phyloP scores from a whole-genome alignment of 768 basidiomycete genomes.

The Mycena vitilis region DNA sequence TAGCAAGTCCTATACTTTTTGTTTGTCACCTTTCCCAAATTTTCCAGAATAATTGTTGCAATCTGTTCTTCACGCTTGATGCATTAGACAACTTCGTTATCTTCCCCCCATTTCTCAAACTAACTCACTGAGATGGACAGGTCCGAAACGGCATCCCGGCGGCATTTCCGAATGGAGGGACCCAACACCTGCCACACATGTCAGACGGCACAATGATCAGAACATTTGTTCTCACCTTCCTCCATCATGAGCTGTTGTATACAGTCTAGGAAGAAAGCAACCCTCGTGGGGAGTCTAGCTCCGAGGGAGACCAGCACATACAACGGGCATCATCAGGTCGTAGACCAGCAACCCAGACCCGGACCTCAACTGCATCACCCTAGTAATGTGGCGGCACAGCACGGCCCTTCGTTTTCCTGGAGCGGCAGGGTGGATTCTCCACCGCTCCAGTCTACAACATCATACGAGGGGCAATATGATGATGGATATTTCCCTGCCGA shows the following conservation, averaged over 20 bases:
- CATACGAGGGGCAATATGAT: slow-evolving; percentile 21
- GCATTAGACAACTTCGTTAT: too few species aligned
- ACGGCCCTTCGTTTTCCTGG: slow-evolving; percentile 49
- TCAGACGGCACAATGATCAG: slow-evolving; percentile 10
- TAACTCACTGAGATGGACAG: too few species aligned
- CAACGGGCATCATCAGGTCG: slow-evolving; percentile 45
- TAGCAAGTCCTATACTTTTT: too few species aligned
- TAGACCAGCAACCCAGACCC: slow-evolving; percentile 66
- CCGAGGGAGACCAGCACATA: slow-evolving; percentile 47
- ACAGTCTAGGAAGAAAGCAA: slow-evolving; percentile 40
- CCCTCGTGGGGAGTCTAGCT: slow-evolving; percentile 42
- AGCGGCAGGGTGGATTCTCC: slow-evolving; percentile 40
- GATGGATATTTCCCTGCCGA: slow-evolving; percentile 28
- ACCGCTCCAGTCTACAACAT: slow-evolving; percentile 20
- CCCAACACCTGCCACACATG: slow-evolving; percentile 11
- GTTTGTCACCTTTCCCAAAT: too few species aligned
- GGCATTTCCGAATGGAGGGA: slow-evolving; percentile 22
- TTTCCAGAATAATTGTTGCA: too few species aligned
- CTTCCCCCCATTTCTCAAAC: too few species aligned
- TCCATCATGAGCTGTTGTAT: slow-evolving; percentile 76
- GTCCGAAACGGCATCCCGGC: slow-evolving; percentile 9
- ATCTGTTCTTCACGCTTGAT: too few species aligned
- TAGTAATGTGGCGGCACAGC: slow-evolving; percentile 58
- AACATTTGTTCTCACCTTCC: slow-evolving; percentile 5
- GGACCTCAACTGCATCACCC: slow-evolving; percentile 38